Evolutionary conservation across 169 alveolate species (phyloP).

Genomic region (Cyclospora cayetanensis): DNA sequence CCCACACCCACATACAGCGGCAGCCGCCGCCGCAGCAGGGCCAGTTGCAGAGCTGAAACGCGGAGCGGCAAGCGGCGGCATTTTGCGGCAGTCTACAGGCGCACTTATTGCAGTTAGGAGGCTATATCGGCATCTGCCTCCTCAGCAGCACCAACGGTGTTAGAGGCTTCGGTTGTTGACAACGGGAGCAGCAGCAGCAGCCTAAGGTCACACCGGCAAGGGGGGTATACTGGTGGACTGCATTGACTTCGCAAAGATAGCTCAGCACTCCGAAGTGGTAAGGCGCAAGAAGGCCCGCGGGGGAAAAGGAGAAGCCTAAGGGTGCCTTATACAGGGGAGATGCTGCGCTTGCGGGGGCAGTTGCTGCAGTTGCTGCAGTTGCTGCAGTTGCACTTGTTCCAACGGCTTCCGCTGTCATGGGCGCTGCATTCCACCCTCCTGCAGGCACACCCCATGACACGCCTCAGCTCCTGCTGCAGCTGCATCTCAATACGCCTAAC

Average conservation of each 20-base stretch:
- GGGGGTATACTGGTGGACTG: conserved; percentile 67
- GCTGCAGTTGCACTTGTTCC: background rate
- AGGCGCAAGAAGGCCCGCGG: conserved; percentile 73
- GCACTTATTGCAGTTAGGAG: background rate
- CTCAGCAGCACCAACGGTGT: conserved; percentile 22
- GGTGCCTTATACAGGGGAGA: conserved; percentile 7
- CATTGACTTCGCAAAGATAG: conserved; percentile 54
- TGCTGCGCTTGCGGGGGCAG: conserved; percentile 37
- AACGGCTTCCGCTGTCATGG: background rate
- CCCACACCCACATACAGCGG: background rate
- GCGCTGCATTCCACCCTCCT: no score
- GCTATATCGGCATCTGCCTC: background rate
- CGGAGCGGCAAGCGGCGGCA: background rate
- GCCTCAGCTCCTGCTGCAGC: background rate
- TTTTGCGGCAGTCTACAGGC: background rate
- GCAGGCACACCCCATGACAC: no score
- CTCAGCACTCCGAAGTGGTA: conserved; percentile 71
- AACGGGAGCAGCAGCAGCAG: background rate
- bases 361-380: conserved; percentile 24
- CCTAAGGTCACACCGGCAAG: conserved; percentile 34
- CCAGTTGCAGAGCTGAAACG: background rate
- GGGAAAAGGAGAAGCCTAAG: conserved; percentile 75
- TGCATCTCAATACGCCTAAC: no score
- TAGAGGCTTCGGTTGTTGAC: no score
- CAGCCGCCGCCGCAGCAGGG: conserved; percentile 27